Base-by-base conservation (phyloP, 495 filamentous ascomycete genomes). In the Daldinia childiae region DNA sequence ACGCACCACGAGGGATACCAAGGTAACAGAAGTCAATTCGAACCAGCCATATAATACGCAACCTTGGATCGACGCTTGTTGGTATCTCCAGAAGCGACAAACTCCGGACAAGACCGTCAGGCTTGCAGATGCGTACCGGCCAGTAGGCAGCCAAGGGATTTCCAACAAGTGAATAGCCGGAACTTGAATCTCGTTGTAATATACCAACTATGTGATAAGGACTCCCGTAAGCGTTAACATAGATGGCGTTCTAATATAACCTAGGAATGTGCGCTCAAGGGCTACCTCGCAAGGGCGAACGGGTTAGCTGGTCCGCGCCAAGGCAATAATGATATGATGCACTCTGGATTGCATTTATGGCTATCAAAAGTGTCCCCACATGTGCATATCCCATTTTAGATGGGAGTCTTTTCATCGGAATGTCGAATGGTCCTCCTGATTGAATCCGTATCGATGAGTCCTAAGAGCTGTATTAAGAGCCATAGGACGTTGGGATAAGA, bases 231-330 rank as follows among this genome's bases (percentile, higher is more conserved):
- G 90, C 5, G 91, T 86, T 24, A 95, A 80, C 6, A 87, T 81
- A 26, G 91, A 77, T 0, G 91, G 91, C 7, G 91, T 93, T 57
- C 92, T 89, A 45, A 93, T 83, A 79, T 94, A 94, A 56, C 84
- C 88, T 50, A 95, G 88, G 76, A 91, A 95, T 36, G 91, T 95
- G 64, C 91, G 83, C 79, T 95, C 91, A 27, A 93, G 84, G 30
- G 92, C 93, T 94, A 75, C 52, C 56, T 71, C 24, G 30, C 48
- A 50, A 26, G 29, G 59, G 50, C 58, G 39, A 65, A 66, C 11
- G 30, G 52, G 66, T 69, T 66, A 73, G 38, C 58, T 62, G 71
- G 29, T 54, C 34, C 38, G 30, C 39, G 60, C 66, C 75, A 62
- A 66, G 70, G 59, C 41, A 43, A 64, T 62, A 45, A 50, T 52